phyloP scores from a whole-genome alignment of 1,284 basidiomycete species.

The Leccinum fallax region DNA sequence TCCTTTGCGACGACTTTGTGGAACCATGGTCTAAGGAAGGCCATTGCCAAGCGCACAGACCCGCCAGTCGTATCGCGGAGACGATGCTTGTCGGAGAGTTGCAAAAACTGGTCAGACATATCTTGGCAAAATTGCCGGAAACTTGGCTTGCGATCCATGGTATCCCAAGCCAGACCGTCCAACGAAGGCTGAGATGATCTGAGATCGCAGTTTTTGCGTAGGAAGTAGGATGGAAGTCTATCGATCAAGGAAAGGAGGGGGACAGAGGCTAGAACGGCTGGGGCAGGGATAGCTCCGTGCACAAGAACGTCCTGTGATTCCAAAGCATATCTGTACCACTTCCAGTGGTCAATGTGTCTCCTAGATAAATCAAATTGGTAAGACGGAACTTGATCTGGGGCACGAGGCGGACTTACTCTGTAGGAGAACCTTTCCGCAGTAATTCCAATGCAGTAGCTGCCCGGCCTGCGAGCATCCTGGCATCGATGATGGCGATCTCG shows the following conservation, averaged over 20 bases:
- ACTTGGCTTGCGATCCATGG: conserved; percentile 55
- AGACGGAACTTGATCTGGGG: conserved; percentile 1
- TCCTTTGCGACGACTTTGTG: conserved; percentile 52
- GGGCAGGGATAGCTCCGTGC: conserved; percentile 63
- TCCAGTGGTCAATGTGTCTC: conserved; percentile 65
- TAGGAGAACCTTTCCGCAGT: conserved; percentile 49
- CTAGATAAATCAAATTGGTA: conserved; percentile 37
- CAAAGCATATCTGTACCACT: conserved; percentile 71
- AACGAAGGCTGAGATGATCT: conserved; percentile 44
- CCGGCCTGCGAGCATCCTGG: conserved; percentile 53
- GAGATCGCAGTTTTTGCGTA: conserved; percentile 42
- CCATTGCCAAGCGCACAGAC: conserved; percentile 64
- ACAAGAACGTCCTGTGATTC: conserved; percentile 77
- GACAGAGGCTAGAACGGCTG: conserved; percentile 67
- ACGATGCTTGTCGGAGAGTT: conserved; percentile 52
- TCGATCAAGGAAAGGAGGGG: conserved; percentile 63
- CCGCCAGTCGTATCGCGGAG: conserved; percentile 66
- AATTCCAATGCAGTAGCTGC: conserved; percentile 67
- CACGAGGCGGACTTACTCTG: conserved; percentile 49
- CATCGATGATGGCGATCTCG: conserved; percentile 77
- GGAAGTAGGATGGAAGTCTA: conserved; percentile 71
- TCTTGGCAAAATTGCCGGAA: conserved; percentile 72
- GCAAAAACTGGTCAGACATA: conserved; percentile 62
- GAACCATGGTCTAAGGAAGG: conserved; percentile 70
- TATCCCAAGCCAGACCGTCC: conserved; percentile 59